A percentile compares a stretch with the other conserved stretches of the same genome.
phyloP scores from a whole-genome alignment of 192 early-diverging fungal genomes.

The Coemansia guatemalensis region DNA sequence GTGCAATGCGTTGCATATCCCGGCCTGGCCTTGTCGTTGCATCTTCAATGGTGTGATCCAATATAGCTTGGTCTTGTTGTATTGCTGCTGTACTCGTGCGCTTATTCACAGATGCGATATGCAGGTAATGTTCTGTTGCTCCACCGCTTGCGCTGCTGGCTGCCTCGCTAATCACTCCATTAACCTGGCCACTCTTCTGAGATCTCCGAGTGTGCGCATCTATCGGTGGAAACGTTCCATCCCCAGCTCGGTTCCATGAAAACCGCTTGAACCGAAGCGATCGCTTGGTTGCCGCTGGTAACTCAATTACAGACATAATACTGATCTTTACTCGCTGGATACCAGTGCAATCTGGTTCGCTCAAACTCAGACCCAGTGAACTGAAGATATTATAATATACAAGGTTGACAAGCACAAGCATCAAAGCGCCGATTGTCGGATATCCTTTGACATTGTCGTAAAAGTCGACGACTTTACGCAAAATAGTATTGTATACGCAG shows the following conservation, averaged over 20 bases:
- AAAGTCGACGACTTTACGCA: background rate
- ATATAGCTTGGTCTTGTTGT: background rate
- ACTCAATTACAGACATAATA: constrained; percentile 31
- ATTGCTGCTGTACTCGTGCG: background rate
- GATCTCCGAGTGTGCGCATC: background rate
- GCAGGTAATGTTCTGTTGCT: background rate
- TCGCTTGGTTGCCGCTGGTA: constrained; percentile 31
- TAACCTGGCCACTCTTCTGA: background rate
- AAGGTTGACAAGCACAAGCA: background rate
- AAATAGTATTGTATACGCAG: constrained; percentile 2
- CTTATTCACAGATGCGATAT: background rate
- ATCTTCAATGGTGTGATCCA: background rate
- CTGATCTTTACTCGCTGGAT: background rate
- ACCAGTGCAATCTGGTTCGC: background rate
- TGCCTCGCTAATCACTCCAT: background rate
- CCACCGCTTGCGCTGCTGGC: background rate
- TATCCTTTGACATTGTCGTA: background rate
- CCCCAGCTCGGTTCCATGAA: constrained; percentile 45
- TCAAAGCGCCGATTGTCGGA: background rate
- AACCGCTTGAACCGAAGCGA: constrained; percentile 51
- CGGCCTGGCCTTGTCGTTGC: background rate
- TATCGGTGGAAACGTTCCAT: constrained; percentile 47
- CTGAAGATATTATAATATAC: background rate
- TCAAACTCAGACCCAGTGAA: background rate
- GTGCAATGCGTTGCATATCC: background rate